Conservation (phyloP, 2,329 filamentous ascomycete species). For the Tolypocladium endophyticum region DNA sequence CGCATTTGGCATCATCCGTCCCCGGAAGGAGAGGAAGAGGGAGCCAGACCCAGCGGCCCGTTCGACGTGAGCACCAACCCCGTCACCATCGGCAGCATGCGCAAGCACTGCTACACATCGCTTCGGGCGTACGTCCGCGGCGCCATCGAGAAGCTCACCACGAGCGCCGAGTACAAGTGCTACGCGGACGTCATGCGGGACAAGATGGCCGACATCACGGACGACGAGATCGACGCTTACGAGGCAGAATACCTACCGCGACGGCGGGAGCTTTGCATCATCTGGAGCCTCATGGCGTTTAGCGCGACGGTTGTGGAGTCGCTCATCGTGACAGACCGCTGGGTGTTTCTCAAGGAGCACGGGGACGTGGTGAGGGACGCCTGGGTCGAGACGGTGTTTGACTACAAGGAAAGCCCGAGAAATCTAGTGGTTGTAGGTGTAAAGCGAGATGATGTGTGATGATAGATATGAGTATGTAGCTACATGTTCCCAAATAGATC, state of each 20-base stretch:
- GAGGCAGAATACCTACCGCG: conserved; percentile 51
- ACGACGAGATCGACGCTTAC: conserved; percentile 66
- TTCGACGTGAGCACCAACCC: conserved; percentile 58
- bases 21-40: conserved; percentile 1
- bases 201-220: conserved; percentile 58
- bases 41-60: conserved; percentile 21
- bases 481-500: neutral
- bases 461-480: neutral
- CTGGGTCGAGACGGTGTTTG: conserved; percentile 93
- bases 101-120: conserved; percentile 67
- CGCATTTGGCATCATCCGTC: conserved; percentile 34
- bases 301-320: conserved; percentile 84
- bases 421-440: conserved; percentile 91
- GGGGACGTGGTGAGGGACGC: conserved; percentile 55
- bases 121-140: conserved; percentile 72
- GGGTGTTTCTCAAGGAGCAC: conserved; percentile 77
- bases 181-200: conserved; percentile 51
- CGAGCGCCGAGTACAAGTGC: conserved; percentile 43
- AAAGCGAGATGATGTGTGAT: conserved; percentile 42
- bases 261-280: conserved; percentile 72
- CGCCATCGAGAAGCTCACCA: conserved; percentile 64
- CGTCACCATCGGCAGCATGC: conserved; percentile 76
- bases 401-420: conserved; percentile 73
- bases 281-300: conserved; percentile 96
- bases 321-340: conserved; percentile 81